Percentiles rank a stretch among this genome's conserved stretches.
phyloP scores from a whole-genome alignment of 2,329 filamentous ascomycete genomes.

The Periconia sp. region DNA sequence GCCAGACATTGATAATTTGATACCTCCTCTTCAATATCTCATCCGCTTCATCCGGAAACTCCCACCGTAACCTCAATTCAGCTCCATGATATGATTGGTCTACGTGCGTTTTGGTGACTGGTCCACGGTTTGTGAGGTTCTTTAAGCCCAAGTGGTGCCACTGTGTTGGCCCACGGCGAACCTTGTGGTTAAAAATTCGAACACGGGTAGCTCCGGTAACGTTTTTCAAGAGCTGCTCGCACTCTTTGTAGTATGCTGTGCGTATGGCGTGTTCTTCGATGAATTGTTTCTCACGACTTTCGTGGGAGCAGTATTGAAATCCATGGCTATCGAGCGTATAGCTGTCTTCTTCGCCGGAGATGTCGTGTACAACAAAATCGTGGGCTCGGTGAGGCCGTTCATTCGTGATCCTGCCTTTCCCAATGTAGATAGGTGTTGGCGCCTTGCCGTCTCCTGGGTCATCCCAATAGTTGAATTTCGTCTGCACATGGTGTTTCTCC shows the following conservation, averaged over 20 bases:
- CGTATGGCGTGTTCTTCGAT: conserved; percentile 16
- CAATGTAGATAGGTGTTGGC: conserved; percentile 25
- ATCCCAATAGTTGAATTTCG: conserved; percentile 27
- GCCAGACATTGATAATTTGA: conserved; percentile 35
- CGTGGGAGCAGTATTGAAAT: conserved; percentile 22
- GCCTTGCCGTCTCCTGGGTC: conserved; percentile 23
- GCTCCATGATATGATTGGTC: conserved; percentile 41
- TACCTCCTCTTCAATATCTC: conserved; percentile 25
- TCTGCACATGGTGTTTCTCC: conserved; percentile 19
- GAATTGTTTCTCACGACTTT: conserved; percentile 21
- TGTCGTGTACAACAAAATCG: conserved; percentile 20
- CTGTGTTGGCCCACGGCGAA: conserved; percentile 46
- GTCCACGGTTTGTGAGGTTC: conserved; percentile 39
- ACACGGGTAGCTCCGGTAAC: conserved; percentile 59
- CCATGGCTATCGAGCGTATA: conserved; percentile 23
- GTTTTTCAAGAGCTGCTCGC: conserved; percentile 28
- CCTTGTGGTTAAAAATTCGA: conserved; percentile 64
- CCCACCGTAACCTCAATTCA: conserved; percentile 17
- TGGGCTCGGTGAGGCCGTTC: conserved; percentile 21
- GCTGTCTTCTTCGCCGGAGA: conserved; percentile 20
- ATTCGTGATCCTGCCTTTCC: conserved; percentile 25
- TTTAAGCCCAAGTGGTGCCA: conserved; percentile 31
- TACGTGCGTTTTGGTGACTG: conserved; percentile 56
- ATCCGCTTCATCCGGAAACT: conserved; percentile 21
- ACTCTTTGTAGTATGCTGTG: conserved; percentile 22